These are phyloP conservation scores for Narthecium ossifragum DNA, from an alignment of 106 monocot genomes.

Conservation along the genomic window DNA sequence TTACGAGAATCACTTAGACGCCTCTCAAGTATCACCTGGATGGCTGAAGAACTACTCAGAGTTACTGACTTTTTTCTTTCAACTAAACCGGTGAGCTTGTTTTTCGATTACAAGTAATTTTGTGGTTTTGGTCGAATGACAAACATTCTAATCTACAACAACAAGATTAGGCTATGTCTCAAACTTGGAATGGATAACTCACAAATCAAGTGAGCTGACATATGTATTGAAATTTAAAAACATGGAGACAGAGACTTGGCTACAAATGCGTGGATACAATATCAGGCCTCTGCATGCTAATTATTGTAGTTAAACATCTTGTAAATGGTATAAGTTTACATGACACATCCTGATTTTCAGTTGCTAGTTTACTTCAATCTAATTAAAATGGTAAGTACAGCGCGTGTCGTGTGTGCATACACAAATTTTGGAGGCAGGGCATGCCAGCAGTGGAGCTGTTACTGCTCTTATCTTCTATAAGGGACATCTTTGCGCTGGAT, in stretches of 20 bases:
- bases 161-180: too few species aligned
- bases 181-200: too few species aligned
- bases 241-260: too few species aligned
- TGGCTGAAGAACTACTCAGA: conserved; percentile 90
- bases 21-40: conserved; percentile 89
- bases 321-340: too few species aligned
- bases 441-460: conserved; percentile 50
- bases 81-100: conserved; percentile 59
- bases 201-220: too few species aligned
- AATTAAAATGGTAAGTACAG: conserved; percentile 36
- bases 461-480: conserved; percentile 86
- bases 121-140: background rate
- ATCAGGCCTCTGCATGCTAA: too few species aligned
- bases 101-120: background rate
- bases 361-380: conserved; percentile 1
- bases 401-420: conserved; percentile 95
- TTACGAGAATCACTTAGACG: conserved; percentile 84
- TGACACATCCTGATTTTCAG: too few species aligned
- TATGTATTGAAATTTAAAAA: too few species aligned
- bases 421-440: conserved; percentile 87
- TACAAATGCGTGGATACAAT: too few species aligned
- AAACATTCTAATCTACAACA: too few species aligned
- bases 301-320: too few species aligned
- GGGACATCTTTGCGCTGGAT: conserved; percentile 74
- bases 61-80: conserved; percentile 89